Evolutionary conservation across 768 basidiomycete genomes (phyloP).

Genomic region (Wakefieldia striispora): DNA sequence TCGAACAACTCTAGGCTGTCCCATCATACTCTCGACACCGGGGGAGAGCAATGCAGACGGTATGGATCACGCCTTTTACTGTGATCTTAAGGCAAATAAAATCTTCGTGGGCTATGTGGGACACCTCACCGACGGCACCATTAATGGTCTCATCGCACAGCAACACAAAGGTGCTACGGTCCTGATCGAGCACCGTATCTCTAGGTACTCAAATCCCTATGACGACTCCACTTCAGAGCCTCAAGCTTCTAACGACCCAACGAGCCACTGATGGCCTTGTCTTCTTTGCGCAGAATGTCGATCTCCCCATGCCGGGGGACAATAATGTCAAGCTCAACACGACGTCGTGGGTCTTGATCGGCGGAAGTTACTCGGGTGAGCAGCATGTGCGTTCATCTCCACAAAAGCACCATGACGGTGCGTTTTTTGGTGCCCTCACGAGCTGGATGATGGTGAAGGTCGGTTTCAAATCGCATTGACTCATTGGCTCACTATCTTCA

Average conservation of each 20-base stretch:
- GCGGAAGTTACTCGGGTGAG: slow-evolving; percentile 42
- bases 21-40: slow-evolving; percentile 44
- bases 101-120: slow-evolving; percentile 29
- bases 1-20: slow-evolving; percentile 15
- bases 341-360: slow-evolving; percentile 47
- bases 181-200: slow-evolving; percentile 72
- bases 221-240: slow-evolving; percentile 59
- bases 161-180: slow-evolving; percentile 62
- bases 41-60: slow-evolving; percentile 61
- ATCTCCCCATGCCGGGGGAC: too few species aligned
- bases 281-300: too few species aligned
- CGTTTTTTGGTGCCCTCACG: slow-evolving; percentile 39
- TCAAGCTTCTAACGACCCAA: slow-evolving; percentile 62
- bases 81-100: neutral
- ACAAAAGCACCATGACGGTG: neutral
- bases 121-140: slow-evolving; percentile 62
- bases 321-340: too few species aligned
- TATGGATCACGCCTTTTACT: neutral
- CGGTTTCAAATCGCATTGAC: neutral
- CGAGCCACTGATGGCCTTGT: too few species aligned
- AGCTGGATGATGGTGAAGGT: slow-evolving; percentile 68
- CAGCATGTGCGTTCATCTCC: neutral
- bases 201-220: slow-evolving; percentile 68
- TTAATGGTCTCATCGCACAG: slow-evolving; percentile 64
- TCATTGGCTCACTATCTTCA: slow-evolving; percentile 6